Conservation (phyloP, 1,139 yeast genomes). For the Wickerhamomyces sp. region DNA sequence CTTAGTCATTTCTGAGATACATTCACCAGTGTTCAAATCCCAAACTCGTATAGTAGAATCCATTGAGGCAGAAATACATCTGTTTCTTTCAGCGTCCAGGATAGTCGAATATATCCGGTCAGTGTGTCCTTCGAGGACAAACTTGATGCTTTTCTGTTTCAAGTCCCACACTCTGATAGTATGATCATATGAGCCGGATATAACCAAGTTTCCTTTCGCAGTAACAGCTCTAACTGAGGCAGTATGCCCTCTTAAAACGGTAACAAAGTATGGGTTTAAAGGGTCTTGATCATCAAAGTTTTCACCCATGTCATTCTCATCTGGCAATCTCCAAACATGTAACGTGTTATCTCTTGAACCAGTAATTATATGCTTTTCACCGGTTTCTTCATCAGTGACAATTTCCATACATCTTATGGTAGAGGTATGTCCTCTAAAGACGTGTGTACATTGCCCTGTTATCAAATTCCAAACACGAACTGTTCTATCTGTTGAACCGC, state of each 20-base stretch:
- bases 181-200: slow-evolving; percentile 89
- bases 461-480: slow-evolving; percentile 87
- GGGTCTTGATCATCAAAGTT: slow-evolving; percentile 35
- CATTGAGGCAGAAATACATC: slow-evolving; percentile 91
- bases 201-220: slow-evolving; percentile 78
- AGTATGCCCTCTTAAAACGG: slow-evolving; percentile 79
- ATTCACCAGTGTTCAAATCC: slow-evolving; percentile 72
- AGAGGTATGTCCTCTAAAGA: slow-evolving; percentile 86
- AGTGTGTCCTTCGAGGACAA: slow-evolving; percentile 75
- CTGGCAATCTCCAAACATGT: slow-evolving; percentile 74
- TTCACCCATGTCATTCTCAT: slow-evolving; percentile 32
- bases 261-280: slow-evolving; percentile 67
- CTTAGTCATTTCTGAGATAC: slow-evolving; percentile 66
- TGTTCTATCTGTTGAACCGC: slow-evolving; percentile 90
- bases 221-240: slow-evolving; percentile 86
- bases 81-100: slow-evolving; percentile 65
- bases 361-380: slow-evolving; percentile 66
- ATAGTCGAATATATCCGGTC: slow-evolving; percentile 87
- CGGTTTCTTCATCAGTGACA: slow-evolving; percentile 57
- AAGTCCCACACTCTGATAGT: slow-evolving; percentile 93
- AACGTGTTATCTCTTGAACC: slow-evolving; percentile 91
- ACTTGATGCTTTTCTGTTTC: slow-evolving; percentile 65
- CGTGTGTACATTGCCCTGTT: slow-evolving; percentile 74
- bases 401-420: slow-evolving; percentile 90
- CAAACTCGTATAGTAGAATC: slow-evolving; percentile 86